Evolutionary conservation across 1,139 yeast species (phyloP).

Genomic region (Zygosaccharomyces pseudobailii): DNA sequence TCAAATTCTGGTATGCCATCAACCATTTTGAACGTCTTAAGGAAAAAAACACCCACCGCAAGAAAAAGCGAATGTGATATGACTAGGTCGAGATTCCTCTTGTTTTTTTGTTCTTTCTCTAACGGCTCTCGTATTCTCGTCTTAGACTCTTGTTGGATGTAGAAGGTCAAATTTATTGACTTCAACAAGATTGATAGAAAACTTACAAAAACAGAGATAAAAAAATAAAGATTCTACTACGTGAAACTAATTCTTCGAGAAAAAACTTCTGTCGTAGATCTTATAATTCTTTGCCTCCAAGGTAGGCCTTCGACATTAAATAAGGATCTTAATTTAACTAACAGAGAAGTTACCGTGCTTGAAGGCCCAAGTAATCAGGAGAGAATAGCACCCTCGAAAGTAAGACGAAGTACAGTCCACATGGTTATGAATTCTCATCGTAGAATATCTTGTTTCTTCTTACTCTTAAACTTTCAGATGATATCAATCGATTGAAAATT

Average conservation of each 20-base stretch:
- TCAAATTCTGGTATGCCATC: slow-evolving; percentile 24
- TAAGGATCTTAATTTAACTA: not conserved
- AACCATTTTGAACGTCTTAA: slow-evolving; percentile 9
- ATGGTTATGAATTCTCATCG: no score
- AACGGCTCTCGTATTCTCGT: not conserved
- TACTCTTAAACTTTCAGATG: not conserved
- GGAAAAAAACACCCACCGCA: not conserved
- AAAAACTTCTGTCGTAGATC: not conserved
- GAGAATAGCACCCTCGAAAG: no score
- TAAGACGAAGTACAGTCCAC: no score
- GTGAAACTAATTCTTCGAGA: not conserved
- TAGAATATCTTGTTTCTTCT: no score
- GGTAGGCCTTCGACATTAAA: not conserved
- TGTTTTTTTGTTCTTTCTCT: not conserved
- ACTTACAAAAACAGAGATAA: no score
- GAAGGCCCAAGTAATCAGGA: not conserved
- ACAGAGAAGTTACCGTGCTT: not conserved
- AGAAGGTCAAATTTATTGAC: not conserved
- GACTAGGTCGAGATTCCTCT: not conserved
- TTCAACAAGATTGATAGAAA: not conserved
- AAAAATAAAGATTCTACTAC: no score
- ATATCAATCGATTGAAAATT: not conserved
- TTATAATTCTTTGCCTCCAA: not conserved
- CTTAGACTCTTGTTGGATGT: not conserved
- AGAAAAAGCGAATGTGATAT: not conserved